Evolutionary conservation across 73 alveolate species (phyloP).

Genomic region (Tetrahymena thermophila): DNA sequence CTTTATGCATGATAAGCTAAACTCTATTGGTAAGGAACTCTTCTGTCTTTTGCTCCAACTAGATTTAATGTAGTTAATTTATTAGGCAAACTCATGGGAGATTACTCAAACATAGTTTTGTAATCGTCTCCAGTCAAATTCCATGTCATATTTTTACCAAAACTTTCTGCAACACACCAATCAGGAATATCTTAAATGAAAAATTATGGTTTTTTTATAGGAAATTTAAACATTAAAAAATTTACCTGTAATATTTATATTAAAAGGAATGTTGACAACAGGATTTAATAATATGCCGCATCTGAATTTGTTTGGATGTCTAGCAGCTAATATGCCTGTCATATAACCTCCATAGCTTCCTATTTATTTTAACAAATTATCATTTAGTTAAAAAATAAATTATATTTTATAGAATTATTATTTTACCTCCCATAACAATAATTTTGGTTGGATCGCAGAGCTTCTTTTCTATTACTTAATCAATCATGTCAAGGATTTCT

Average conservation of each 20-base stretch:
- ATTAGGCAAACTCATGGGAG: slow-evolving; percentile 12
- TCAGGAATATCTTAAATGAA: slow-evolving; percentile 24
- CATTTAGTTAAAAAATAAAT: not conserved
- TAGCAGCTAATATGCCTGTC: slow-evolving; percentile 28
- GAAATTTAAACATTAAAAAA: too few species aligned
- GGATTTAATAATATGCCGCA: slow-evolving; percentile 28
- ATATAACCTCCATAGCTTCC: slow-evolving; percentile 38
- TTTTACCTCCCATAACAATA: slow-evolving; percentile 26
- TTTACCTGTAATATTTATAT: slow-evolving; percentile 19
- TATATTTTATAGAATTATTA: not conserved
- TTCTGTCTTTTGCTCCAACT: slow-evolving; percentile 27
- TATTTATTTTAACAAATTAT: not conserved
- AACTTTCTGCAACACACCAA: slow-evolving; percentile 19
- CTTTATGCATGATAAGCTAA: slow-evolving; percentile 26
- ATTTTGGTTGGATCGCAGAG: not conserved
- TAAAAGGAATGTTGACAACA: slow-evolving; percentile 21
- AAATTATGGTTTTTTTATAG: too few species aligned
- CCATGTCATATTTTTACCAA: slow-evolving; percentile 22
- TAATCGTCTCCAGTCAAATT: slow-evolving; percentile 31
- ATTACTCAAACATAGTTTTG: slow-evolving; percentile 7
- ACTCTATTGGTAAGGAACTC: slow-evolving; percentile 35
- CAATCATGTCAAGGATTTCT: slow-evolving; percentile 34
- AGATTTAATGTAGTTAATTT: slow-evolving; percentile 18
- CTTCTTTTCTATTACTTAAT: not conserved
- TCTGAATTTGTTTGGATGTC: slow-evolving; percentile 6